phyloP scores from a whole-genome alignment of 371 early-diverging fungal genomes.

The Rhizopus microsporus region DNA sequence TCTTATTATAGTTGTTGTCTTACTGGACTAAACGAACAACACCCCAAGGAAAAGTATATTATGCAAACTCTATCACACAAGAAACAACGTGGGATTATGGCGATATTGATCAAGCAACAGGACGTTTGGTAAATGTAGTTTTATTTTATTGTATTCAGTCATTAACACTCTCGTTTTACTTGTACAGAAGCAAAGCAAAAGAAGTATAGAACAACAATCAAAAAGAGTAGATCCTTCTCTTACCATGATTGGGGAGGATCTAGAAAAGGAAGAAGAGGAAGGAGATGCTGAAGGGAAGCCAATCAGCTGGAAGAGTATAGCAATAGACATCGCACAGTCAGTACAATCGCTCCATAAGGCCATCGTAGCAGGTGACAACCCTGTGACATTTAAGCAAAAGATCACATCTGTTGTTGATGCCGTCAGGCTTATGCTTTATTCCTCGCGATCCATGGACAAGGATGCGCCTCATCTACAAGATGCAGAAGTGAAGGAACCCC shows the following conservation, averaged over 20 bases:
- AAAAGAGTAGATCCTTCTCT: background rate
- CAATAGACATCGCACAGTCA: slow-evolving; percentile 61
- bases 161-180: background rate
- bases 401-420: slow-evolving; percentile 62
- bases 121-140: slow-evolving; percentile 30
- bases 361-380: background rate
- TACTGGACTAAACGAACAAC: slow-evolving; percentile 63
- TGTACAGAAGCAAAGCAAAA: slow-evolving; percentile 1
- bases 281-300: slow-evolving; percentile 12
- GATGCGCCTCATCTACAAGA: slow-evolving; percentile 58
- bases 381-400: slow-evolving; percentile 10
- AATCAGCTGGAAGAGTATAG: slow-evolving; percentile 30
- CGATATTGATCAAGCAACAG: slow-evolving; percentile 47
- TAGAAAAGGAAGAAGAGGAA: slow-evolving; percentile 8
- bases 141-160: too few relatives aligned
- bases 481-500: slow-evolving; percentile 59
- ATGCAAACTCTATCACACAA: slow-evolving; percentile 77
- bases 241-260: slow-evolving; percentile 2
- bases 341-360: slow-evolving; percentile 44
- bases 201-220: background rate
- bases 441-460: slow-evolving; percentile 70
- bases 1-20: slow-evolving; percentile 22
- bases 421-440: slow-evolving; percentile 81
- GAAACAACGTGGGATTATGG: slow-evolving; percentile 70
- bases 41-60: slow-evolving; percentile 71